Base-by-base conservation (phyloP, 2,329 filamentous ascomycete genomes). In the Epichloe baconii region DNA sequence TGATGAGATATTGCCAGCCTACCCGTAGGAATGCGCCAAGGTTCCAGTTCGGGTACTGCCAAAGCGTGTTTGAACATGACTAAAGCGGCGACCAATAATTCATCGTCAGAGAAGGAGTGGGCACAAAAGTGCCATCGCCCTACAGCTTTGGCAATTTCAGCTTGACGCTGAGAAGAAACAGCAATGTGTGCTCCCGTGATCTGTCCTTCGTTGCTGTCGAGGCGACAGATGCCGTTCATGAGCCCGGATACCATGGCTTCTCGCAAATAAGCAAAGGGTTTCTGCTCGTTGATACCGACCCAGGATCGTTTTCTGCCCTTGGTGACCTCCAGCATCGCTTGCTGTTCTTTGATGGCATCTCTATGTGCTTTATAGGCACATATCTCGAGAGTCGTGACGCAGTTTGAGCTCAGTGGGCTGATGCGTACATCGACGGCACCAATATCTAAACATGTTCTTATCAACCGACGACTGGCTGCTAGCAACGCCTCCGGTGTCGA, bases 171-270 rank as follows among this genome's bases (percentile, higher is more conserved):
- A 8, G 78, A 68, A 11, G 80, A 73, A 17, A 96, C 76, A 45
- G 79, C 75, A 55, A 95, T 76, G 58, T 87, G 74, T 59, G 85
- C 79, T 62, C 77, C 71, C 66, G 75, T 67, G 71, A 84, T 68
- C 70, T 77, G 67, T 70, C 83, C 70, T 70, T 88, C 70, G 68
- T 73, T 62, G 69, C 82, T 70, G 75, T 81, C 63, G 41, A 76
- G 79, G 56, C 85, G 86, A 66, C 90, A 95, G 50, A 95, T 95
- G 38, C 87, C 82, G 61, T 83, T 85, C 86, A 95, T 93, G 52
- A 96, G 75, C 52, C 83, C 83, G 1, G 88, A 93, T 5, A 96
- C 90, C 88, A 96, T 95, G 47, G 86, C 87, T 69, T 96, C 90
- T 54, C 90, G 78, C 50, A 96, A 71, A 68, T 95, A 95, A 15